Base-by-base conservation (phyloP, 192 early-diverging fungal genomes). In the Dissophora globulifera region DNA sequence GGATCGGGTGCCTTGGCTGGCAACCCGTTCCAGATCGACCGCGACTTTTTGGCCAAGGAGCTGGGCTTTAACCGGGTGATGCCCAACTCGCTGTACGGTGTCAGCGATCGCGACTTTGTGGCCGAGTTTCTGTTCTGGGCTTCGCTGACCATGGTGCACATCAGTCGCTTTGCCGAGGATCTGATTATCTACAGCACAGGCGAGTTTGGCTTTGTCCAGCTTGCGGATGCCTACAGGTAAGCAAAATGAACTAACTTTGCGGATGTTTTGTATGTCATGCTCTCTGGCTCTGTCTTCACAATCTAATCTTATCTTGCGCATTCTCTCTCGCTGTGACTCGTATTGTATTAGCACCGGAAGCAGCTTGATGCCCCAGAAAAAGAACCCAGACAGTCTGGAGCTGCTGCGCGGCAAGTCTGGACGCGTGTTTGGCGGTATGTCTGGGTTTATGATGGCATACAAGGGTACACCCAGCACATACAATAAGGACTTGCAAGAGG, bases 291-390 rank as follows among this genome's bases (percentile, higher is more conserved):
- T 9, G 35, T 38, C 13, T 38, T 9, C 35, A 38, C 35, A 45
- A 38, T 62, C 31, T 59, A 54, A 45, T 45, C 46, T 30, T 23
- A 45, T 4, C 23, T 13, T 62, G 10, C 22, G n/a, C n/a, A n/a
- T n/a, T n/a, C 29, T 9, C 35, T 13, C 35, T 13, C 35, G 17
- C 54, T 62, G 52, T 78, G 55, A 58, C 55, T 78, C 13, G 19
- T 38, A 13, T 38, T 49, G 40, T 51, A 41, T 26, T 76, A 94
- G 94, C 68, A 99, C 97, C 35, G 97, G 97, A 22, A 93, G 91
- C 80, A 94, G 93, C 62, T 80, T 99, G 81, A 99, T 99, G 97
- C 97, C 97, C 29, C 97, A 99, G 69, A 99, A 99, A 83, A 99
- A 99, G 89, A 99, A 99, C 85, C 95, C 97, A 8, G 97, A 99